A percentile compares a stretch with the other conserved stretches of the same genome.
phyloP scores from a whole-genome alignment of 768 basidiomycete species.

The Pleurotus pulmonarius region DNA sequence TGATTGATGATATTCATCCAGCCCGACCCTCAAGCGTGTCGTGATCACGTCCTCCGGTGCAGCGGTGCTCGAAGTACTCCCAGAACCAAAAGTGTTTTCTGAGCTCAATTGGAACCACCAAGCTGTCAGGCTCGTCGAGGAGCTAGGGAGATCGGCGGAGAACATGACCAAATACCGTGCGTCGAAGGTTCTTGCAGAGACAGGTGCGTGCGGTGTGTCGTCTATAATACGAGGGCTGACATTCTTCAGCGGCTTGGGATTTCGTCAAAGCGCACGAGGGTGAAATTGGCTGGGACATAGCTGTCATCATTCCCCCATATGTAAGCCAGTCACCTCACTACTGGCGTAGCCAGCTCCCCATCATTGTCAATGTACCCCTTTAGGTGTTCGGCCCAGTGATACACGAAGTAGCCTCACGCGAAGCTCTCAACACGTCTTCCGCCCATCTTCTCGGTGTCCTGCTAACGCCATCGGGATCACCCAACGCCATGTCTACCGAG shows the following conservation, averaged over 20 bases:
- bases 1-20: conserved; percentile 8
- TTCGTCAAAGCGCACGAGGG: conserved; percentile 39
- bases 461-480: conserved; percentile 11
- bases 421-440: conserved; percentile 37
- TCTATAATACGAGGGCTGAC: background rate
- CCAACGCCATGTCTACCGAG: conserved; percentile 14
- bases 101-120: conserved; percentile 63
- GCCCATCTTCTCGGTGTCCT: conserved; percentile 23
- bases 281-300: conserved; percentile 46
- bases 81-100: conserved; percentile 27
- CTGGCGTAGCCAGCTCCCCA: background rate
- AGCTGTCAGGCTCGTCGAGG: conserved; percentile 38
- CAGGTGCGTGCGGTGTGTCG: conserved; percentile 24
- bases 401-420: conserved; percentile 31
- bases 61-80: conserved; percentile 31
- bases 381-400: conserved; percentile 37
- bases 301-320: conserved; percentile 51
- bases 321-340: conserved; percentile 21
- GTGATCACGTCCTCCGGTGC: conserved; percentile 66
- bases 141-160: conserved; percentile 43
- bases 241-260: conserved; percentile 34
- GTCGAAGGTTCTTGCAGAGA: conserved; percentile 65
- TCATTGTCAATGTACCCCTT: background rate
- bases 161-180: conserved; percentile 48
- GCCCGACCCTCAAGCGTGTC: conserved; percentile 56